phyloP scores from a whole-genome alignment of 495 filamentous ascomycete species.

The Penicillium cataractarum region DNA sequence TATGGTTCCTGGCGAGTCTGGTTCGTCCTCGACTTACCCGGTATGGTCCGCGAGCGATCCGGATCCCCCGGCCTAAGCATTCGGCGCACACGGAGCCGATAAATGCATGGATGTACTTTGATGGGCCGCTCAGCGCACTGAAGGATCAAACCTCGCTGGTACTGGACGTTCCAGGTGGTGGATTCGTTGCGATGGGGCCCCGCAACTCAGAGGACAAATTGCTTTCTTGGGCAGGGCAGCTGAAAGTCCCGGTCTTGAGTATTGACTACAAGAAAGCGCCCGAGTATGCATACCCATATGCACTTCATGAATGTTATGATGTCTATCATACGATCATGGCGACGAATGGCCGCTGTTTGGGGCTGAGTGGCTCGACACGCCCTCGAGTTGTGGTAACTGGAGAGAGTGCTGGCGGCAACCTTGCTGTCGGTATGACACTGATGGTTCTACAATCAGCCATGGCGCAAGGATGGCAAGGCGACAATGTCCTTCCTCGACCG shows the following conservation, averaged over 20 bases:
- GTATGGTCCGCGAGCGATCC: conserved; percentile 77
- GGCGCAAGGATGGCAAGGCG: conserved; percentile 59
- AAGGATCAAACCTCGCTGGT: conserved; percentile 79
- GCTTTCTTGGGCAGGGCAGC: conserved; percentile 83
- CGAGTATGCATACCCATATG: conserved; percentile 93
- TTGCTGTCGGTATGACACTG: conserved; percentile 78
- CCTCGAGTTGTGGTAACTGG: conserved; percentile 84
- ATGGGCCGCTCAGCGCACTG: conserved; percentile 79
- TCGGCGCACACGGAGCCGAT: conserved; percentile 84
- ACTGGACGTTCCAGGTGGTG: conserved; percentile 90
- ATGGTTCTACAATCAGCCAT: conserved; percentile 82
- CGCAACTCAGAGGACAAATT: conserved; percentile 90
- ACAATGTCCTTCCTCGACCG: conserved; percentile 69
- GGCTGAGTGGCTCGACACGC: conserved; percentile 69
- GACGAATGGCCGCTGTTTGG: conserved; percentile 78
- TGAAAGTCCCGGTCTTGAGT: conserved; percentile 82
- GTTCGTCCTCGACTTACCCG: conserved; percentile 77
- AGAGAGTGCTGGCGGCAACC: conserved; percentile 91
- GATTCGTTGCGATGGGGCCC: conserved; percentile 94
- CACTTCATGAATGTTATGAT: conserved; percentile 94
- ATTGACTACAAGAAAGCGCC: conserved; percentile 94
- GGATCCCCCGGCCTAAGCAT: conserved; percentile 76
- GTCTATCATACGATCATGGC: conserved; percentile 82
- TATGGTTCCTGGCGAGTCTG: conserved; percentile 68
- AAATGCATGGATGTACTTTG: conserved; percentile 90